Percentiles rank a stretch among this genome's conserved stretches.
phyloP scores from a whole-genome alignment of 352 stramenopile species.

The Phytophthora sansomeana region DNA sequence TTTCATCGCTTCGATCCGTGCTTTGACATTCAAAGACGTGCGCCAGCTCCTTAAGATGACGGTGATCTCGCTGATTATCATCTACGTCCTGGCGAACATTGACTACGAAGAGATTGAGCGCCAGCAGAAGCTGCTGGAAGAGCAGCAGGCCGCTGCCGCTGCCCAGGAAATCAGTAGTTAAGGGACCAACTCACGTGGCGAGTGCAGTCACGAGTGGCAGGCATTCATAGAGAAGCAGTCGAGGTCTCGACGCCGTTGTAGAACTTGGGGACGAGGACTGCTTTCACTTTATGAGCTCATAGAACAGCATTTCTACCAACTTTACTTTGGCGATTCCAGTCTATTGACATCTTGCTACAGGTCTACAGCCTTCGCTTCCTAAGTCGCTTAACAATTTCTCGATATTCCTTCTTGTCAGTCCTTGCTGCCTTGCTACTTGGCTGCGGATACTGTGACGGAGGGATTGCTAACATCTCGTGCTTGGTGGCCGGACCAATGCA shows the following conservation, averaged over 20 bases:
- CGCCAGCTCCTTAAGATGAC: conserved; percentile 89
- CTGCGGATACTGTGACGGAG: conserved; percentile 10
- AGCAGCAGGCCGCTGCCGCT: conserved; percentile 41
- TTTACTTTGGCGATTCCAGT: not conserved
- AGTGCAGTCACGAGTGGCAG: conserved; percentile 9
- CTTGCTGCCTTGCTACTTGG: conserved; percentile 12
- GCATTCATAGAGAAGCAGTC: too few species aligned
- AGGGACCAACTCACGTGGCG: conserved; percentile 13
- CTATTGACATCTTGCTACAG: not conserved
- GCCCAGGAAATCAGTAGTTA: conserved; percentile 55
- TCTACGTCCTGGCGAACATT: conserved; percentile 90
- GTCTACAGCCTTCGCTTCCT: too few species aligned
- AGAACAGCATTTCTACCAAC: conserved; percentile 18
- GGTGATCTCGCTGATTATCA: conserved; percentile 82
- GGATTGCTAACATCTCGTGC: conserved; percentile 17
- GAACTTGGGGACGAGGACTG: not conserved
- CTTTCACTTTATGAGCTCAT: not conserved
- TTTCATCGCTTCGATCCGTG: conserved; percentile 80
- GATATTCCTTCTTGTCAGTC: not conserved
- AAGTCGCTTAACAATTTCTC: too few species aligned
- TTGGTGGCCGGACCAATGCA: conserved; percentile 82
- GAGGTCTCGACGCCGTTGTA: conserved; percentile 8
- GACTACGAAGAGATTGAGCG: conserved; percentile 92
- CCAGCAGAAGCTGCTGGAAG: conserved; percentile 84
- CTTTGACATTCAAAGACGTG: conserved; percentile 82